Percentiles rank a stretch among this genome's conserved stretches.
Conservation (phyloP, 163 green algal genomes). For the Scenedesmus sp. region DNA sequence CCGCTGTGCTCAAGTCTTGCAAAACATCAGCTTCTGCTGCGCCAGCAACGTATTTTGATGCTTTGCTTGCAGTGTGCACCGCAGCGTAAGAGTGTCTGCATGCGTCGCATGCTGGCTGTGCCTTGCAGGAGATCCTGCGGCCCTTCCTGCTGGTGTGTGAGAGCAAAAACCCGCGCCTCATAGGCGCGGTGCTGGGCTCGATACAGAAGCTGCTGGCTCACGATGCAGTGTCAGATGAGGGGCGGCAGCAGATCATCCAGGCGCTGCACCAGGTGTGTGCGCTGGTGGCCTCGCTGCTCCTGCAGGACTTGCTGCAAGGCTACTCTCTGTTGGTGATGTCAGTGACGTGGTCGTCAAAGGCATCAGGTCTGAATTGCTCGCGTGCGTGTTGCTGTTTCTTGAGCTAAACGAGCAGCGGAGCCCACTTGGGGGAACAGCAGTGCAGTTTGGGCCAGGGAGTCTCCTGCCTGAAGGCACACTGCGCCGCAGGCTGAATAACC, state of each 20-base stretch:
- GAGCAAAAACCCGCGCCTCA: conserved; percentile 78
- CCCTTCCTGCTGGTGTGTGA: conserved; percentile 87
- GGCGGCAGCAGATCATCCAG: conserved; percentile 64
- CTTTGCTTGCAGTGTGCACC: neutral
- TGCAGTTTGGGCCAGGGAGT: too few species aligned
- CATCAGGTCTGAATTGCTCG: neutral
- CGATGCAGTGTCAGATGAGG: conserved; percentile 71
- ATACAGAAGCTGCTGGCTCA: conserved; percentile 87
- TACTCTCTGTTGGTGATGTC: too few species aligned
- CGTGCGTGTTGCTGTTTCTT: neutral
- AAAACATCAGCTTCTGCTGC: neutral
- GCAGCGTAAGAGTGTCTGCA: neutral
- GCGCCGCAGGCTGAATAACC: too few species aligned
- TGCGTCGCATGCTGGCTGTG: neutral
- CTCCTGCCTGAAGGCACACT: too few species aligned
- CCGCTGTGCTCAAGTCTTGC: neutral
- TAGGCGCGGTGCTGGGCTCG: conserved; percentile 72
- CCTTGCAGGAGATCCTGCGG: conserved; percentile 81
- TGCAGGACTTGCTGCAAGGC: neutral
- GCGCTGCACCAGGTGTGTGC: conserved; percentile 72
- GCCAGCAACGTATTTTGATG: neutral
- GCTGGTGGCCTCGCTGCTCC: neutral
- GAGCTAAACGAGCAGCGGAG: too few species aligned
- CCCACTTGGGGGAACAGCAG: too few species aligned
- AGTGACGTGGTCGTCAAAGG: too few species aligned